Evolutionary conservation across 129 eudicot genomes (phyloP), one percentile per base, ranked within the genome.

Genomic region (Flaveria trinervia): DNA sequence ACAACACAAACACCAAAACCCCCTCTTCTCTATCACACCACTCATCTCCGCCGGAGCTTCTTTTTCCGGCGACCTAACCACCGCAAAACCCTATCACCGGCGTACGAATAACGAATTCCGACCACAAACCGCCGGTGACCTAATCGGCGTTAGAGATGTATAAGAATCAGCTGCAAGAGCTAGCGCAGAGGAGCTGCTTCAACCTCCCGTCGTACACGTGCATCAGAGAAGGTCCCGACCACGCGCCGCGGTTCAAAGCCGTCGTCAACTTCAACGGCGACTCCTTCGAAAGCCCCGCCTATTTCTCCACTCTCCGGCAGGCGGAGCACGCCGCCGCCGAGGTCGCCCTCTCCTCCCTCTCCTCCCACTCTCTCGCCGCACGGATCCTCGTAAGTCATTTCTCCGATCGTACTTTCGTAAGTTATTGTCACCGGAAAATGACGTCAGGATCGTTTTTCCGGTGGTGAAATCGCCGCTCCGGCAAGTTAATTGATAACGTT

Each of bases 141-240:
- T 22, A 59, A 74, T 60, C 41, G 56, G 70, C 13, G 54, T 36
- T 5, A 36, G 44, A 80, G 79, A 90, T 91, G 97, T 91, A 91
- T 62, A 91, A 91, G 87, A 91, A 91, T 84, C 97, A 91, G 88
- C 89, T 91, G 9, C 97, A 91, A 43, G 97, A 91, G 84, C 89
- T 91, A 81, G 97, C 97, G 15, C 97, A 91, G 82, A 54, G 97
- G 81, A 91, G 97, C 88, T 91, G 93, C 86, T 91, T 91, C 85
- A 91, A 83, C 72, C 84, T 91, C 23, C 97, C 97, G 18, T 82
- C 92, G 1, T 91, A 91, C 74, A 88, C 94, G 9, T 88, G 91
- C 70, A 81, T 88, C 64, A 28, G 97, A 15, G 97, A 91, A 83
- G 94, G 97, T 57, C 97, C 97, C 0, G 97, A 91, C 83, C 97